phyloP scores from a whole-genome alignment of 257 asterid species.

The Fraxinus excelsior region DNA sequence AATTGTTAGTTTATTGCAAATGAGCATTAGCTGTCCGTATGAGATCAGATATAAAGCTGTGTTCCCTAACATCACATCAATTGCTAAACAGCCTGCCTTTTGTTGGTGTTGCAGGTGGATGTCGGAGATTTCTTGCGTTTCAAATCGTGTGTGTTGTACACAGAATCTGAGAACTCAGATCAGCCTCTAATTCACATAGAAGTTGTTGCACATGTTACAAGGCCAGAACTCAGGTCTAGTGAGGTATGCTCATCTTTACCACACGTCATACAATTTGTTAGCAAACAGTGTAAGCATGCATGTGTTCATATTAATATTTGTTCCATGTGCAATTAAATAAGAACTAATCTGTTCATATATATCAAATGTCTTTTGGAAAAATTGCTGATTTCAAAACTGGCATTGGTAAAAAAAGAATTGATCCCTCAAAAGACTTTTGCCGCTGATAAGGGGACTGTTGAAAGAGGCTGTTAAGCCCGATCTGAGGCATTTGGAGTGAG shows the following conservation, averaged over 20 bases:
- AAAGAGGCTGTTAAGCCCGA: too few species aligned
- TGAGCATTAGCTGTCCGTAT: neutral
- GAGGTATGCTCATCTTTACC: slow-evolving; percentile 58
- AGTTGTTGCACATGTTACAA: slow-evolving; percentile 93
- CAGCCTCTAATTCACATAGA: slow-evolving; percentile 77
- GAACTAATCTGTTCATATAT: too few species aligned
- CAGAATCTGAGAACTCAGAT: slow-evolving; percentile 66
- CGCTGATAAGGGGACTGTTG: too few species aligned
- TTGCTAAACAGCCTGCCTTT: neutral
- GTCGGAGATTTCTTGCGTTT: slow-evolving; percentile 95
- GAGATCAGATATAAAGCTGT: neutral
- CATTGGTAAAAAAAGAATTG: too few species aligned
- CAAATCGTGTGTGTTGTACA: slow-evolving; percentile 79
- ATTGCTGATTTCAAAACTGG: too few species aligned
- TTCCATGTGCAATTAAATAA: neutral
- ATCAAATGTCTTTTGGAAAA: neutral
- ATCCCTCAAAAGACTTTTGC: too few species aligned
- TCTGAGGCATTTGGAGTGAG: too few species aligned
- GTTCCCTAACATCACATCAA: neutral
- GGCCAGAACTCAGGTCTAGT: slow-evolving; percentile 90
- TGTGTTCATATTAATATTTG: neutral
- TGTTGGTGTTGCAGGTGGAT: slow-evolving; percentile 66
- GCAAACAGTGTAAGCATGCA: neutral
- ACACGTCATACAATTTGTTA: neutral
- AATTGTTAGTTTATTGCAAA: neutral